These are phyloP conservation scores for Fragaria vesca DNA, from an alignment of 306 rosid genomes.

Conservation along the genomic window DNA sequence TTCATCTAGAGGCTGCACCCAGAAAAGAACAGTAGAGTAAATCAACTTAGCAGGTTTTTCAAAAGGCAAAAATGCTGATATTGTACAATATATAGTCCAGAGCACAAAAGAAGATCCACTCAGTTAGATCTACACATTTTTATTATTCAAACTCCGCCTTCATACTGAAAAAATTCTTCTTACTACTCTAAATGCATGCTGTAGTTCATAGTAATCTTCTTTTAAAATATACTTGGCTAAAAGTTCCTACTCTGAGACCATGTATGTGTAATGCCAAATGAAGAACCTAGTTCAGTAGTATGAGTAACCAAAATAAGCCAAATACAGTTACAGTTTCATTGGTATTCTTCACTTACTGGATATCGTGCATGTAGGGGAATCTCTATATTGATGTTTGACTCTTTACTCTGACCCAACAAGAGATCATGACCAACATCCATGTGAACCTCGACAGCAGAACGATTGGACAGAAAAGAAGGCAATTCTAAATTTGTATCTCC, in stretches of 20 bases:
- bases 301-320: neutral
- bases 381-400: slow-evolving; percentile 36
- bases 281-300: neutral
- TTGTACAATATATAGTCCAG: neutral
- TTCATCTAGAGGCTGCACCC: slow-evolving; percentile 61
- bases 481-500: slow-evolving; percentile 87
- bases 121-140: neutral
- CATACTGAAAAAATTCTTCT: neutral
- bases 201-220: neutral
- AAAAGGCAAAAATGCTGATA: neutral
- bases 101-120: neutral
- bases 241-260: neutral
- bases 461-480: slow-evolving; percentile 78
- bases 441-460: slow-evolving; percentile 79
- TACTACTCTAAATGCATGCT: neutral
- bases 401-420: slow-evolving; percentile 26
- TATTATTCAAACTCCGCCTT: neutral
- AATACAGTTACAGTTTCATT: slow-evolving; percentile 8
- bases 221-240: neutral
- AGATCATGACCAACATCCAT: slow-evolving; percentile 40
- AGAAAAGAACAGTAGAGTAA: slow-evolving; percentile 1
- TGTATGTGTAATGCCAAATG: neutral
- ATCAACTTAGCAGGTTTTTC: neutral
- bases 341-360: slow-evolving; percentile 46
- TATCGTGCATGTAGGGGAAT: slow-evolving; percentile 87